These are phyloP conservation scores for Glarea lozoyensis DNA, from an alignment of 495 filamentous ascomycete genomes.

Conservation along the genomic window DNA sequence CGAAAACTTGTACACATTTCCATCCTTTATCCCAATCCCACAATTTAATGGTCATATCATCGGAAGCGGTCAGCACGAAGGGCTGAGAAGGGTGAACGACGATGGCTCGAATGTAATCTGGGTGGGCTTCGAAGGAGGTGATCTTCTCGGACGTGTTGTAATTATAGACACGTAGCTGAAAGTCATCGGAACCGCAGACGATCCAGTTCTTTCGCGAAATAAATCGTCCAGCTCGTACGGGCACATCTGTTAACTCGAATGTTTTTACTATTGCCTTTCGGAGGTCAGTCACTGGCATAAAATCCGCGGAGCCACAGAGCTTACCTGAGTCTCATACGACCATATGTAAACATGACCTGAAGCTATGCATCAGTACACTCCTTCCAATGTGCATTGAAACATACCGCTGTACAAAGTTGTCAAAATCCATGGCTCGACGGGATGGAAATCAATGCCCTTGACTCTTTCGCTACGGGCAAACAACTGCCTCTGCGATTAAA, in stretches of 20 bases:
- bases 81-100: slow-evolving; percentile 94
- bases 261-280: slow-evolving; percentile 85
- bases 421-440: slow-evolving; percentile 93
- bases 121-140: slow-evolving; percentile 95
- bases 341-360: slow-evolving; percentile 96
- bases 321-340: slow-evolving; percentile 91
- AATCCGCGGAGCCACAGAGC: slow-evolving; percentile 1
- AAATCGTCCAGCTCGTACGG: slow-evolving; percentile 93
- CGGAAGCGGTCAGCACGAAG: slow-evolving; percentile 90
- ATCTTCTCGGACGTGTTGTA: slow-evolving; percentile 99
- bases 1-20: slow-evolving; percentile 97
- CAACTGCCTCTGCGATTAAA: slow-evolving; percentile 57
- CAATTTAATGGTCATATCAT: slow-evolving; percentile 99
- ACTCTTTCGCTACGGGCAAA: slow-evolving; percentile 83
- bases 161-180: slow-evolving; percentile 92
- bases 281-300: slow-evolving; percentile 10
- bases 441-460: slow-evolving; percentile 96
- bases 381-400: slow-evolving; percentile 12
- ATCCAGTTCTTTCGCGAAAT: slow-evolving; percentile 99
- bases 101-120: slow-evolving; percentile 97
- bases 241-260: slow-evolving; percentile 98
- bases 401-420: slow-evolving; percentile 92
- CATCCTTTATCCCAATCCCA: slow-evolving; percentile 99
- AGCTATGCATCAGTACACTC: slow-evolving; percentile 6
- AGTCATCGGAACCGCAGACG: slow-evolving; percentile 96